Conservation (phyloP, 208 protist species). For the Leishmania tropica region DNA sequence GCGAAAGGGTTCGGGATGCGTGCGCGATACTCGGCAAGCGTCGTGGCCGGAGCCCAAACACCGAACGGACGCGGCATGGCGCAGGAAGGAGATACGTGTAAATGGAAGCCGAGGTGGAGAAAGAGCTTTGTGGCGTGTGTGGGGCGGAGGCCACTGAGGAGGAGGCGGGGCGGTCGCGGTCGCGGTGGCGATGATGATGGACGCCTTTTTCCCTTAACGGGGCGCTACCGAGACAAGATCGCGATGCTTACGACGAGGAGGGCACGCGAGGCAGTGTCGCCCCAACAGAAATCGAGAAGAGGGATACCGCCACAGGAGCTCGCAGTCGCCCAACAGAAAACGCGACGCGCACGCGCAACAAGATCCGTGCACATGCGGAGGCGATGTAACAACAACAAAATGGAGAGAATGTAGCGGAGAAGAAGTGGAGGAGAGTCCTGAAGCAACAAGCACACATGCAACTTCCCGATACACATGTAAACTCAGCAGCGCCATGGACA, state of each 20-base stretch:
- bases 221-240: not conserved
- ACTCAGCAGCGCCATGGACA: not conserved
- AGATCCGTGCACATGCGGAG: not conserved
- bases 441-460: not conserved
- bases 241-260: not conserved
- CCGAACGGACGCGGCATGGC: conserved; percentile 87
- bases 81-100: not conserved
- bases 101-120: not conserved
- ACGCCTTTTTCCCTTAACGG: not conserved
- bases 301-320: not conserved
- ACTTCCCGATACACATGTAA: not conserved
- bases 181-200: not conserved
- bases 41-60: conserved; percentile 86
- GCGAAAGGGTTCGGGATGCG: conserved; percentile 64
- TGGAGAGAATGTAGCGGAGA: not conserved
- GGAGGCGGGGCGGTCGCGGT: not conserved
- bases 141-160: not conserved
- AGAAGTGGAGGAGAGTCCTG: conserved; percentile 1
- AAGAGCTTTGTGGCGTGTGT: not conserved
- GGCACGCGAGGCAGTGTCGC: not conserved
- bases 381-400: not conserved
- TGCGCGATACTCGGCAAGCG: conserved; percentile 80
- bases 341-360: not conserved
- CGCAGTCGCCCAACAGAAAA: not conserved
- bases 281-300: not conserved